A percentile compares a stretch with the other conserved stretches of the same genome.
These are phyloP conservation scores for Eucalyptus rudis DNA, from an alignment of 345 rosid species.

Conservation along the genomic window DNA sequence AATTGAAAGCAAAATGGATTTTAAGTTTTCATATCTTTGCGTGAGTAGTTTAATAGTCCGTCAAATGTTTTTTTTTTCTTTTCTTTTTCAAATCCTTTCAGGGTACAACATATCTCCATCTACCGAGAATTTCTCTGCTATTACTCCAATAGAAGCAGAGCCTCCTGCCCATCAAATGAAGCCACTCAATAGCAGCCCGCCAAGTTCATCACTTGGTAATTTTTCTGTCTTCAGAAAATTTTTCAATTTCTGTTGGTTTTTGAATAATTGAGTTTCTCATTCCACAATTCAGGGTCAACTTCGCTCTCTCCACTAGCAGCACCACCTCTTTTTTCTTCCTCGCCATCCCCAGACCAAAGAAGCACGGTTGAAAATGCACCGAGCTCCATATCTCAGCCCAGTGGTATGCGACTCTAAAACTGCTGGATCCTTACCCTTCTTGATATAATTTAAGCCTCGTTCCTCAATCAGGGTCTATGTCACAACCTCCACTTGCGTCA, in stretches of 20 bases:
- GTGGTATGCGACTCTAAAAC: not conserved
- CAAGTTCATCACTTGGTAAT: slow-evolving; percentile 6
- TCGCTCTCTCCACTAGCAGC: not conserved
- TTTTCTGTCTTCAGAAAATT: not conserved
- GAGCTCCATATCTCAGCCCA: not conserved
- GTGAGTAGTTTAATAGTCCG: not conserved
- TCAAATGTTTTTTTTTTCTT: not conserved
- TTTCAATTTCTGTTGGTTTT: not conserved
- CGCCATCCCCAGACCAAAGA: not conserved
- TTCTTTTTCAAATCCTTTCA: not conserved
- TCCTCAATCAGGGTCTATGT: slow-evolving; percentile 14
- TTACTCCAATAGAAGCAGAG: slow-evolving; percentile 13
- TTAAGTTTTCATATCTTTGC: not conserved
- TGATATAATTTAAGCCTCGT: not conserved
- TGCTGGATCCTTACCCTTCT: not conserved
- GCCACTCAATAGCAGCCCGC: slow-evolving; percentile 3
- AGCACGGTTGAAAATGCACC: not conserved
- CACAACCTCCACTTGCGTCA: slow-evolving; percentile 9
- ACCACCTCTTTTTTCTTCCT: not conserved
- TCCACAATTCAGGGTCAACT: not conserved
- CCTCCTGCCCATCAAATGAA: not conserved
- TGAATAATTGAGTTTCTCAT: not conserved
- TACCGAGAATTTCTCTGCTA: slow-evolving; percentile 5
- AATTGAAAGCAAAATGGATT: not conserved
- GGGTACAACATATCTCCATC: slow-evolving; percentile 11